phyloP scores from a whole-genome alignment of 2,329 filamentous ascomycete genomes.

The Monosporascus sp. region DNA sequence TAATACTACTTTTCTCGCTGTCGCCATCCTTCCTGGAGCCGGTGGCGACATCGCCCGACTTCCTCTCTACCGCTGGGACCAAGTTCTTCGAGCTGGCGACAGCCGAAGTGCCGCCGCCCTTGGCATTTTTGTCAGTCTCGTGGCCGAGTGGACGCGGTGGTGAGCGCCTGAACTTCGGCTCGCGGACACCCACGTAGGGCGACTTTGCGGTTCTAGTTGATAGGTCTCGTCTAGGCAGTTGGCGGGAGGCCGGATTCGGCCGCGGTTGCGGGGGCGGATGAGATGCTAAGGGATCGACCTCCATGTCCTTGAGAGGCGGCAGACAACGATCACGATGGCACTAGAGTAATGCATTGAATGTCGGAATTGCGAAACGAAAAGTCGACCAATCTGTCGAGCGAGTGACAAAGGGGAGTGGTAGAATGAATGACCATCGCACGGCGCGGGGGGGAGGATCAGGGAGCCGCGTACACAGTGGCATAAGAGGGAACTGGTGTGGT shows the following conservation, averaged over 20 bases:
- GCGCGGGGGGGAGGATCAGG: background rate
- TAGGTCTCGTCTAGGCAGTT: slow-evolving; percentile 14
- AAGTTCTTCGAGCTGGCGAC: slow-evolving; percentile 20
- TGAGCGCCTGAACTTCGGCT: slow-evolving; percentile 18
- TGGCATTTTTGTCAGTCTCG: slow-evolving; percentile 12
- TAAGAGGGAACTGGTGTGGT: too few species aligned
- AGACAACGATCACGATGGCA: slow-evolving; percentile 19
- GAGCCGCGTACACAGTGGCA: too few species aligned
- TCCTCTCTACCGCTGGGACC: slow-evolving; percentile 22
- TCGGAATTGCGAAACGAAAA: slow-evolving; percentile 1
- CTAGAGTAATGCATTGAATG: slow-evolving; percentile 26
- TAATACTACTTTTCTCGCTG: slow-evolving; percentile 49
- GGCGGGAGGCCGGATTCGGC: slow-evolving; percentile 19
- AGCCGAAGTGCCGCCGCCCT: slow-evolving; percentile 16
- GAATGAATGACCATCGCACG: background rate
- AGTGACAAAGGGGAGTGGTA: background rate
- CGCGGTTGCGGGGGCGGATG: slow-evolving; percentile 17
- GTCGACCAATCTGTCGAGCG: slow-evolving; percentile 3
- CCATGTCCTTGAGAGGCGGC: slow-evolving; percentile 28
- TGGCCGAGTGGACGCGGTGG: slow-evolving; percentile 11
- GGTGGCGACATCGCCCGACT: slow-evolving; percentile 21
- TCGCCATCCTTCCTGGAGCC: slow-evolving; percentile 49
- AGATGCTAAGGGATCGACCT: slow-evolving; percentile 20
- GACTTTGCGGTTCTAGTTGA: slow-evolving; percentile 17
- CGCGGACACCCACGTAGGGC: slow-evolving; percentile 11